Base-by-base conservation (phyloP, 495 filamentous ascomycete genomes). In the Cairneyella variabilis region DNA sequence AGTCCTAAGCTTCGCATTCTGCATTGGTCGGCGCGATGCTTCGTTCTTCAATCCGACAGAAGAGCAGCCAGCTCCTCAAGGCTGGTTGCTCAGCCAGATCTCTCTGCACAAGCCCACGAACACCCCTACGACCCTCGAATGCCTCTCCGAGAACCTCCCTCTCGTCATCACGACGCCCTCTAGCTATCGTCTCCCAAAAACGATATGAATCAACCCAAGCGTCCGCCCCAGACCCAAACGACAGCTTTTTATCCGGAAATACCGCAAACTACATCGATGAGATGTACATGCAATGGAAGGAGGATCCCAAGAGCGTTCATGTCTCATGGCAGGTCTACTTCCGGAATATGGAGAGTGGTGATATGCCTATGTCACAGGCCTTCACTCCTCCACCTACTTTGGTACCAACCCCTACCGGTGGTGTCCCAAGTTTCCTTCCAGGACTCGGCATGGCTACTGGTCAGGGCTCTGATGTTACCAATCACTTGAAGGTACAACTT, bases 281-380 rank as follows among this genome's bases (percentile, higher is more conserved):
- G 79, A 98, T 98, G 93, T 98, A 98, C 71, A 71, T 98, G 71
- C 82, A 88, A 61, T 98, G 93, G 93, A 96, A 92, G 75, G 78
- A 86, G 55, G 90, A 98, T 63, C 90, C 95, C 17, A 79, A 83
- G 59, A 95, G 88, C 70, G 93, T 98, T 39, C 93, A 98, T 72
- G 78, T 96, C 63, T 98, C 93, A 67, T 98, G 93, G 93, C 93
- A 97, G 75, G 86, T 92, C 59, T 98, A 98, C 83, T 98, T 98
- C 80, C 85, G 83, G 68, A 98, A 98, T 73, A 96, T 98, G 90
- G 93, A 98, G 74, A 85, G 83, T 53, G 93, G 95, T 69, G 89
- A 92, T 60, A 97, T 97, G 87, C 93, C 90, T 63, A 89, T 92
- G 69, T 92, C 91, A 44, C 87, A 95, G 69, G 93, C 93, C 59